Base-by-base conservation (phyloP, 192 early-diverging fungal species). In the Gigaspora rosea region DNA sequence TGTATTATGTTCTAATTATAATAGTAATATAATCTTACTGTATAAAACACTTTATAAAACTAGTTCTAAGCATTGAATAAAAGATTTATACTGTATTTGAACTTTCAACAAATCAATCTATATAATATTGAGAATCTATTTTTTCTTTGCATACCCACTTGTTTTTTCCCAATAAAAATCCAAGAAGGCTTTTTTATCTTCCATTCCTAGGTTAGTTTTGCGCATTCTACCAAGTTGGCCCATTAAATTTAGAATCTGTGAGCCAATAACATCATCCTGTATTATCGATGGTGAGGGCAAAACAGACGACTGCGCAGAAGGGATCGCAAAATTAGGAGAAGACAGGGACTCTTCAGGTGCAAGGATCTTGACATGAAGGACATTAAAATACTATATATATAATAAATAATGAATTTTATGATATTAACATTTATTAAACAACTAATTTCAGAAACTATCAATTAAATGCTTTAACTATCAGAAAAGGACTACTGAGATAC, bases 161-260 rank as follows among this genome's bases (percentile, higher is more conserved):
- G 57, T 64, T 64, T 48, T 62, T 47, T 75, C 57, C 27, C 15
- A 35, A 76, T 76, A 95, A 77, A 90, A 95, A 2, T 91, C 84
- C 75, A 95, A 79, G 76, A 95, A 95, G 22, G 90, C 89, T 32
- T 83, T 81, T 80, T 95, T 95, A 73, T 95, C 93, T 66, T 84
- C 78, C 9, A 91, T 84, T 4, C 84, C 85, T 64, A 92, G 69
- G 13, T 86, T 86, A 1, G 91, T 89, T 79, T 88, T 91, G 36
- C 93, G 84, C 73, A 92, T 82, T 27, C 93, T 88, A 15, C 90
- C 85, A 12, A 94, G 75, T 59, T 87, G 86, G 36, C 86, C 83
- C 80, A 95, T 73, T 46, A 84, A 71, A 20, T 84, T 81, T 52
- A 82, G 71, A 8, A 94, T 82, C 6, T 88, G 89, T 22, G 85